Base-by-base conservation (phyloP, 768 basidiomycete species). In the Chlorophyllum brunneum region DNA sequence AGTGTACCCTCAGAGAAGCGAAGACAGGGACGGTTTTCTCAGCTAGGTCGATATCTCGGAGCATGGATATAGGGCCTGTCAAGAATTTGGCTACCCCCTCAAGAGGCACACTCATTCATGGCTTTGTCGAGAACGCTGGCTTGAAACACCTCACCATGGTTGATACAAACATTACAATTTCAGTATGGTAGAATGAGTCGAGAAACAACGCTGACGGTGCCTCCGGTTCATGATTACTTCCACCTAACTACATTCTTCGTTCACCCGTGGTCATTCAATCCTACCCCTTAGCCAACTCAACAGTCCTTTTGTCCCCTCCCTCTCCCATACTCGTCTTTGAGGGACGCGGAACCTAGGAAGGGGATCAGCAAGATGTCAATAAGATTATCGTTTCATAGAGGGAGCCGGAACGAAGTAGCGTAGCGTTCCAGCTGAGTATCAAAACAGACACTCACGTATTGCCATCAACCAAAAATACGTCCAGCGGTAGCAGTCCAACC, bases 401-500 rank as follows among this genome's bases (percentile, higher is more conserved):
- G 7, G 13, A 31, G 13, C 30, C 30, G 30, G 13, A 31, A 31
- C 30, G 13, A 31, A n/a, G n/a, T n/a, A n/a, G n/a, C n/a, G n/a
- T n/a, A n/a, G n/a, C n/a, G n/a, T n/a, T n/a, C n/a, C n/a, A n/a
- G n/a, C n/a, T n/a, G n/a, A n/a, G n/a, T n/a, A n/a, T n/a, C n/a
- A n/a, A n/a, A n/a, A 31, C 6, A 2, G 41, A 41, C 5, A 80
- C 86, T 73, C 64, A 91, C 88, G 75, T 70, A 67, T 93, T 93
- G 15, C 90, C 89, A 60, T 92, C 91, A 30, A 93, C 90, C 58
- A 91, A 67, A 54, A 93, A 82, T 6, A 90, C 83, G 45, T 92
- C 90, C 59, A 92, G 65, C 13, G 89, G 85, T 47, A 92, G 63
- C 53, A 90, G 63, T 23, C 91, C 90, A 41, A 92, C 66, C 62